Conservation (phyloP, 768 basidiomycete genomes). For the Xerocomellus intermedius region DNA sequence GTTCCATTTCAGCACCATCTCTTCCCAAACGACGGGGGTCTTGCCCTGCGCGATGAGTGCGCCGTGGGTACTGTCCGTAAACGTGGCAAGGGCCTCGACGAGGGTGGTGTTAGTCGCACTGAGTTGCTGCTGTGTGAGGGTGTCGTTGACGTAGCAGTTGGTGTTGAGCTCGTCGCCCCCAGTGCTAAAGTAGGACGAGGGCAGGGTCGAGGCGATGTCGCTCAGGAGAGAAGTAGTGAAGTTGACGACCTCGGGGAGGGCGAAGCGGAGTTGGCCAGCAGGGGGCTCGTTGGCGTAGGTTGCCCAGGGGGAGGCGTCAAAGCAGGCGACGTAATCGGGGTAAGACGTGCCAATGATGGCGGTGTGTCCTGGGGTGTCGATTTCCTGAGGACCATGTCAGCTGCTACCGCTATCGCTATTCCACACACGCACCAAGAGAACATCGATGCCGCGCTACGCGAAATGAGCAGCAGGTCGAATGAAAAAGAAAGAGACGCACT, state of each 20-base stretch:
- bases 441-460: slow-evolving; percentile 68
- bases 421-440: slow-evolving; percentile 45
- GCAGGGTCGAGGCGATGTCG: slow-evolving; percentile 50
- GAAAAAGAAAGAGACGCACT: slow-evolving; percentile 41
- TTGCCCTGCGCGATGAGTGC: slow-evolving; percentile 58
- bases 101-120: slow-evolving; percentile 51
- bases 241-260: slow-evolving; percentile 53
- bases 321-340: slow-evolving; percentile 76
- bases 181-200: slow-evolving; percentile 66
- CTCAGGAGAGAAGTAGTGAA: slow-evolving; percentile 58
- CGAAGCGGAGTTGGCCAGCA: slow-evolving; percentile 78
- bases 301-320: slow-evolving; percentile 52
- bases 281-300: slow-evolving; percentile 74
- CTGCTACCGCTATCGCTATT: fast-evolving
- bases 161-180: slow-evolving; percentile 83
- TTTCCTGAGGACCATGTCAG: slow-evolving; percentile 47
- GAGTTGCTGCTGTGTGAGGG: slow-evolving; percentile 55
- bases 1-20: slow-evolving; percentile 45
- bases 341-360: slow-evolving; percentile 58
- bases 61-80: slow-evolving; percentile 58
- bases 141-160: slow-evolving; percentile 64
- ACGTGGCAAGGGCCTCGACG: slow-evolving; percentile 60
- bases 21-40: slow-evolving; percentile 82
- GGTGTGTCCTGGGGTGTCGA: slow-evolving; percentile 86
- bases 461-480: background rate